Base-by-base conservation (phyloP, 2,329 filamentous ascomycete genomes). In the Aspergillus sp. region DNA sequence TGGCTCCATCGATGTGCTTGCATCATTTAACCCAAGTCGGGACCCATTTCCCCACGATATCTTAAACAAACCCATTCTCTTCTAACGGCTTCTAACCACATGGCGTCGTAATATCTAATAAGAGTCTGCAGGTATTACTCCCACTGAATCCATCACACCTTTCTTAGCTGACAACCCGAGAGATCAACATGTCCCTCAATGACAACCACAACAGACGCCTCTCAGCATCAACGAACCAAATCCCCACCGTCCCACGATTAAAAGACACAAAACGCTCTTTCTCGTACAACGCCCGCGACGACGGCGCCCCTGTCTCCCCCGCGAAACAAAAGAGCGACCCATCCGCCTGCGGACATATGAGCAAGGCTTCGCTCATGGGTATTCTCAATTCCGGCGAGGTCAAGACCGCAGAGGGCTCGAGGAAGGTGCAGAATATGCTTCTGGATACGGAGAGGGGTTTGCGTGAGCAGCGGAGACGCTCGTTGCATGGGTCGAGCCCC, bases 361-460 rank as follows among this genome's bases (percentile, higher is more conserved):
- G 86, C 74, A 87, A 87, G 74, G 79, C 83, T 33, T 81, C 83
- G 2, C 68, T 87, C 64, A 87, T 83, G 5, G 83, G 86, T 69
- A 78, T 87, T 13, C 79, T 87, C 65, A 87, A 86, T 72, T 86
- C 82, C 71, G 80, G 83, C 22, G 73, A 79, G 39, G 82, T 85
- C 15, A 81, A 83, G 42, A 72, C 69, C 46, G 81, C 85, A 59
- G 71, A 73, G 27, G 74, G 77, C 1, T 81, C 84, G 67, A 82
- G 84, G 48, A 83, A 79, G 59, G 82, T 86, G 34, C 84, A 86
- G 69, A 77, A 80, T 19, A 76, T 83, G 13, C 74, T 87, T 24
- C 81, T 87, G 80, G 82, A 86, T 64, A 85, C 83, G 19, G 83
- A 86, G 66, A 81, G 82, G 65, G 83, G 86, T 64, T 71, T 86